Conservation (phyloP, 306 rosid genomes). For the Vigna angularis region DNA sequence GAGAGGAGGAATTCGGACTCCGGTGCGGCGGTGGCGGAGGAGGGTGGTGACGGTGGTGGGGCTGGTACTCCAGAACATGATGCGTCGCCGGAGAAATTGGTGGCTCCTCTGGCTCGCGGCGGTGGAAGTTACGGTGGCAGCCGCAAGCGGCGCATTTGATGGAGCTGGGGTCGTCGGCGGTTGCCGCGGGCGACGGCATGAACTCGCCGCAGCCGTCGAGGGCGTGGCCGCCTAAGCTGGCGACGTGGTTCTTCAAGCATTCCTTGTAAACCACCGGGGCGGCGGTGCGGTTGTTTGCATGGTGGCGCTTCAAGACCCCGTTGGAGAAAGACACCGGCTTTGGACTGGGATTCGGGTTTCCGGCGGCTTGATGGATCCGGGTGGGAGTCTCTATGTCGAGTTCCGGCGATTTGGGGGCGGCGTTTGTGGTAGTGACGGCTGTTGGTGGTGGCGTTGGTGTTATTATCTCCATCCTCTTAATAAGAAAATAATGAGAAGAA, state of each 20-base stretch:
- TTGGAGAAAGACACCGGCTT: conserved; percentile 74
- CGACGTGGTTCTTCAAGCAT: conserved; percentile 94
- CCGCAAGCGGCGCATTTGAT: conserved; percentile 97
- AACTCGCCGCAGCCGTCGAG: conserved; percentile 96
- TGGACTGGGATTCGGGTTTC: conserved; percentile 48
- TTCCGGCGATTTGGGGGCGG: conserved; percentile 66
- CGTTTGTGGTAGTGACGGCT: conserved; percentile 25
- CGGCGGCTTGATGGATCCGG: conserved; percentile 47
- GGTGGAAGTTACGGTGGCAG: conserved; percentile 98
- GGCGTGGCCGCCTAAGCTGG: conserved; percentile 84
- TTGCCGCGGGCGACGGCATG: conserved; percentile 79
- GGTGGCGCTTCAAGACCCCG: conserved; percentile 85
- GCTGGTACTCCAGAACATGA: conserved; percentile 76
- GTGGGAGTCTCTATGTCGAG: conserved; percentile 73
- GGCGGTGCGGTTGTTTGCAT: background rate
- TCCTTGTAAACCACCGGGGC: conserved; percentile 67
- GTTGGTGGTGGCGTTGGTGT: conserved; percentile 39
- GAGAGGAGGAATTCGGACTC: conserved; percentile 85
- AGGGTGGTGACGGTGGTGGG: conserved; percentile 86
- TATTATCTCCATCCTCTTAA: conserved; percentile 68
- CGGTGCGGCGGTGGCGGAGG: conserved; percentile 61
- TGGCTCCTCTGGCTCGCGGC: conserved; percentile 88
- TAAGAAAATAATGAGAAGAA: conserved; percentile 31
- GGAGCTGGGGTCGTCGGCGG: conserved; percentile 73
- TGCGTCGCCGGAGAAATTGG: conserved; percentile 30